A percentile compares a stretch with the other conserved stretches of the same genome.
phyloP scores from a whole-genome alignment of 768 basidiomycete species.

The Coprinellus micaceus region DNA sequence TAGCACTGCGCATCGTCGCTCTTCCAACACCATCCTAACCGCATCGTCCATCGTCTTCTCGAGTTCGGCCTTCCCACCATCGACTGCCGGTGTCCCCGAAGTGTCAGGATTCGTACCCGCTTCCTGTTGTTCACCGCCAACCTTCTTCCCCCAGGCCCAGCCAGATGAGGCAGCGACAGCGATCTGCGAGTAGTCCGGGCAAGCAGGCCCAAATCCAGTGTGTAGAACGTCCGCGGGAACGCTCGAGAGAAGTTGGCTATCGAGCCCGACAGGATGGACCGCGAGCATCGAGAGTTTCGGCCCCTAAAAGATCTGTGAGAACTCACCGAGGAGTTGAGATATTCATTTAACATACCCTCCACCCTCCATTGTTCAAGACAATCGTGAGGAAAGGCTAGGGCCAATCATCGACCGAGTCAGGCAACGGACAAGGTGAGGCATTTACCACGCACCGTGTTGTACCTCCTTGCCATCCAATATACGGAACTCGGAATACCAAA shows the following conservation, averaged over 20 bases:
- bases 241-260: conserved; percentile 26
- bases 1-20: conserved; percentile 60
- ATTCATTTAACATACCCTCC: conserved; percentile 41
- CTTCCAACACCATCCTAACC: conserved; percentile 50
- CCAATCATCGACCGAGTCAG: background rate
- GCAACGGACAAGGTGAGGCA: background rate
- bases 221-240: conserved; percentile 47
- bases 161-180: conserved; percentile 67
- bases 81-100: background rate
- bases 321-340: too few relatives aligned
- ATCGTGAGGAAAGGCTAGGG: conserved; percentile 65
- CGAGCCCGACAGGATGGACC: conserved; percentile 57
- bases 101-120: background rate
- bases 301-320: conserved; percentile 31
- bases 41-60: conserved; percentile 43
- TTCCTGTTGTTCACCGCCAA: conserved; percentile 7
- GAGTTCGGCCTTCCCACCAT: conserved; percentile 23
- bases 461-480: conserved; percentile 71
- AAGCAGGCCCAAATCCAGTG: conserved; percentile 60
- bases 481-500: conserved; percentile 64
- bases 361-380: conserved; percentile 69
- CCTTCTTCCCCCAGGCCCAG: conserved; percentile 40
- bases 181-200: conserved; percentile 58
- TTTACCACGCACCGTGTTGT: conserved; percentile 49
- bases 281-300: conserved; percentile 64